Evolutionary conservation across 805 yeast genomes (phyloP), one percentile per base, ranked within the genome.

Genomic region (Starmera amethionina): DNA sequence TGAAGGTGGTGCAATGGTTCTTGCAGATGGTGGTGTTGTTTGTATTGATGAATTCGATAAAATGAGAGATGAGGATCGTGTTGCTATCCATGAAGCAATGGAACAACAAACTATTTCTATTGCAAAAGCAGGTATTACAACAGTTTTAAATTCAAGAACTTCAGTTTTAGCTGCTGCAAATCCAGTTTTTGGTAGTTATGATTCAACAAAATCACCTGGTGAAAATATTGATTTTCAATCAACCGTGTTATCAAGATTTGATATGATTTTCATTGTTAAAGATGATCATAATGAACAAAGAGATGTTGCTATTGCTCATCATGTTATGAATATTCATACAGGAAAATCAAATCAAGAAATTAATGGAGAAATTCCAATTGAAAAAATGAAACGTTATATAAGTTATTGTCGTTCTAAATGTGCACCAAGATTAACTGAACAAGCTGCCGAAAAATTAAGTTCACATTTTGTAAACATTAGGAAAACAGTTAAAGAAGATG

Each of bases 1-100:
- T 40, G 99, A 93, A 72, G 98, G 99, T 44, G 99, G 99, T 63
- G 99, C 99, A 8, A 89, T 93, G 97, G 98, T 93, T n/a, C 68
- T 93, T 38, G 98, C 99, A 0, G 98, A 93, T 65, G 97, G 97
- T 32, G 99, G 99, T 49, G 97, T 93, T 38, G 97, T 90, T 37
- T 93, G 97, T 72, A 93, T 93, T 56, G 99, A 93, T 68, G 99
- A 93, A 72, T 93, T 93, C 58, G 99, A 93, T 62, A 93, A 93
- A 69, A 93, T 93, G 99, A 74, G 97, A 59, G 99, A 93, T 56
- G 97, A 93, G 59, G 98, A 93, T 63, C 75, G 99, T 58, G 97
- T 93, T 32, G 97, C 98, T 0, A 93, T 93, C 50, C 99, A 93
- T 63, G 99, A 93, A 69, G 98, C 98, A 11, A 93, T 93, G 99